Base-by-base conservation (phyloP, 2,329 filamentous ascomycete species). In the Penicillium sp. region DNA sequence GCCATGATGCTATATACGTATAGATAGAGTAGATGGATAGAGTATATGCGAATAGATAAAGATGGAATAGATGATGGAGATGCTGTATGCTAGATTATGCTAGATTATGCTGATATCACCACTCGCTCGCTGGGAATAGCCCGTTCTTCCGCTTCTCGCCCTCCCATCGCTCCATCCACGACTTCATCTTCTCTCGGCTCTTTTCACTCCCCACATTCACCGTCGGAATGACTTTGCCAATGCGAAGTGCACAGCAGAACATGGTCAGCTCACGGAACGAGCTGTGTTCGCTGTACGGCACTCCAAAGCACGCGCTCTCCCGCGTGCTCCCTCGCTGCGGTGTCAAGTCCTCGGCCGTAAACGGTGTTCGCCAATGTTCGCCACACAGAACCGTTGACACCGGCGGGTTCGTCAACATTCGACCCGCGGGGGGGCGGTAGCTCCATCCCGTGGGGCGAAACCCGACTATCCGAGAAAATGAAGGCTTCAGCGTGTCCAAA, bases 381-480 rank as follows among this genome's bases (percentile, higher is more conserved):
- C 82, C 84, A 59, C 84, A 75, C n/a, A 90, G 73, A 4, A 90
- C 85, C 0, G 81, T 84, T 9, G 81, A 79, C 0, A 93, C 82
- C 3, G 82, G 71, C 0, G 86, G 87, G 10, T 81, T 84, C 37
- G 87, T 81, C 1, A 81, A 79, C 64, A 85, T 80, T 26, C 85
- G 80, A 7, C 82, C 81, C 33, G 80, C 81, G 0, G 87, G 82
- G 0, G 91, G 89, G 3, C 88, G 84, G 70, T 96, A 99, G 63
- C 88, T 96, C 94, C 94, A 99, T 1, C 94, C 94, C 7, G 88
- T 93, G 0, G 94, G 94, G 0, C 92, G 84, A 72, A 99, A 96
- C 4, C 92, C 94, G 15, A 97, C 88, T 39, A 96, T 85, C 46
- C 90, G 87, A 12, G 85, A 85, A 70, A 97, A 99, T 61, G 90